Evolutionary conservation across 1,139 yeast genomes (phyloP), one percentile per base, ranked within the genome.

Genomic region (Casaregolazyma lundiana): DNA sequence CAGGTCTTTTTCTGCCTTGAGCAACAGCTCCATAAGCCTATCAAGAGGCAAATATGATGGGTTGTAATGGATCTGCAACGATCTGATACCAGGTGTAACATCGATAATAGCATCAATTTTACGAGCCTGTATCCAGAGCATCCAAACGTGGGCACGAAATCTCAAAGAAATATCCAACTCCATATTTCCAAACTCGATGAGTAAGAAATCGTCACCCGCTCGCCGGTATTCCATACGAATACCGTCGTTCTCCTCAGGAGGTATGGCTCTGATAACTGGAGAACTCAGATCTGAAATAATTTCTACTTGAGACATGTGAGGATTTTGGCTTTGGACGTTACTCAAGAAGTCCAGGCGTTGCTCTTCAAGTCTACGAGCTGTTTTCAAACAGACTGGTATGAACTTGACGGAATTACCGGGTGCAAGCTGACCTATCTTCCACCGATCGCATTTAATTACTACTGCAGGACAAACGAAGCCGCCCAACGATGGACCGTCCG

Each of bases 391-490:
- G 43, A 92, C 73, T 39, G 97, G 96, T 46, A 81, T 79, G 71
- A 92, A 92, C 58, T 78, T 78, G 54, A 92, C 80, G 50, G 66
- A 59, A 38, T 54, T 97, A 61, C 97, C 97, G 5, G 97, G 97
- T 65, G 86, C 89, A 43, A 86, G 90, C 70, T 92, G 97, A 46
- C 98, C 98, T 63, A 92, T 85, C 71, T 92, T 92, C 97, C 97
- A 92, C 84, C 92, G 80, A 70, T 92, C 98, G 29, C 95, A 88
- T 63, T 89, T 95, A 21, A 88, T 86, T 52, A 92, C 95, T 50
- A 90, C 97, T 4, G 95, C 97, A 61, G 88, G 85, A 69, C 97
- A 92, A 34, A 92, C 97, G 63, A 92, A 92, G 0, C 98, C 98
- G 60, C 97, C 97, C 53, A 92, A 77, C 9, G 96, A 86, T 43